Evolutionary conservation across 2,329 filamentous ascomycete species (phyloP).

Genomic region (Didymella arachidicola): DNA sequence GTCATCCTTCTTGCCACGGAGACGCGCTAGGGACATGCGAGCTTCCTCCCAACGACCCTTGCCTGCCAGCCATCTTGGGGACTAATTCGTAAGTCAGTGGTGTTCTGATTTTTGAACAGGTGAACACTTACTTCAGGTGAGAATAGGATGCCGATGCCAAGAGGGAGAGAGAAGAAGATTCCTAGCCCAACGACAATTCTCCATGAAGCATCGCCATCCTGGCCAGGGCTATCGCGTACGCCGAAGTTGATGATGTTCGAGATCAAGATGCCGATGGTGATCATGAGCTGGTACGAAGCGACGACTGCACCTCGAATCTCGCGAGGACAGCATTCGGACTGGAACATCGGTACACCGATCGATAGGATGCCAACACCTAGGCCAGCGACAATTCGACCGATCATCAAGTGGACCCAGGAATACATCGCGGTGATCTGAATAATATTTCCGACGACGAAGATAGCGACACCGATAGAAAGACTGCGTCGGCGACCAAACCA

Average conservation of each 20-base stretch:
- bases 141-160: constrained; percentile 43
- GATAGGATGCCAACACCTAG: constrained; percentile 55
- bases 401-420: constrained; percentile 58
- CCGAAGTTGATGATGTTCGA: constrained; percentile 50
- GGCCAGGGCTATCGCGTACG: constrained; percentile 50
- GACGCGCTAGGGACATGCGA: constrained; percentile 60
- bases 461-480: constrained; percentile 58
- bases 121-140: constrained; percentile 29
- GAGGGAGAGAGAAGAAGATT: constrained; percentile 42
- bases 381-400: constrained; percentile 55
- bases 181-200: constrained; percentile 46
- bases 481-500: constrained; percentile 58
- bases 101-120: neutral
- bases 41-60: constrained; percentile 59
- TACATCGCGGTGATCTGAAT: constrained; percentile 54
- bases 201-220: constrained; percentile 50
- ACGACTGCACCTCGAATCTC: constrained; percentile 71
- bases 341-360: constrained; percentile 72
- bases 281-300: constrained; percentile 57
- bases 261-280: constrained; percentile 53
- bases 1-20: constrained; percentile 61
- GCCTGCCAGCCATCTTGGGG: constrained; percentile 57
- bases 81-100: constrained; percentile 1
- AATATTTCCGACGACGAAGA: constrained; percentile 54
- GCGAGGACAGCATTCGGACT: constrained; percentile 68